Base-by-base conservation (phyloP, 306 rosid species). In the Vicia sativa region DNA sequence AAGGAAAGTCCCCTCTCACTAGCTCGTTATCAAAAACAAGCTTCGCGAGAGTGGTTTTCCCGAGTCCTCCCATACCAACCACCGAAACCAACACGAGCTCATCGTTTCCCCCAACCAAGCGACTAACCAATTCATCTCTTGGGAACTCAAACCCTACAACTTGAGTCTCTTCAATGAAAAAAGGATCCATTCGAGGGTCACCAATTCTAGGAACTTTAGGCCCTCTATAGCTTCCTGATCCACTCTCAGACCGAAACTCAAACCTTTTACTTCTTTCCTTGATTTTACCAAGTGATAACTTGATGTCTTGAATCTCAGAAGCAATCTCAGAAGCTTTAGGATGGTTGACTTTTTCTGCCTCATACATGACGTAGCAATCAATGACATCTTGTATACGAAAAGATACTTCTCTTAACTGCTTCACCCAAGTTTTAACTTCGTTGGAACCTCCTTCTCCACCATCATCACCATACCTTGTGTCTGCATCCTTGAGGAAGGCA, bases 241-340 rank as follows among this genome's bases (percentile, higher is more conserved):
- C 29, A 26, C 29, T 15, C 15, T 58, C 64, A 5, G 64, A 9
- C 9, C 12, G 23, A 21, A 21, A 21, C 23, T 21, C 23, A 52
- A 45, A 79, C 35, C 64, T 19, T 28, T 9, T 13, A 39, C 23
- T 21, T 21, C 83, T 74, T 55, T 74, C 69, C 10, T 69, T 79
- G 70, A 79, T 74, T 38, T 1, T 15, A 0, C 0, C 39, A 23
- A 74, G 6, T 15, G 70, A 28, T 4, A 7, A 62, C 31, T 74
- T 70, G 13, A 79, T 63, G 4, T 48, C 58, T 38, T 41, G 58
- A 38, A 21, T 21, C 23, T 21, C 23, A 21, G 23, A 21, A 21
- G 23, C 23, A 21, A 21, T 21, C 23, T 21, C 23, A 21, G 23
- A 21, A 21, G 23, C 23, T 21, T 21, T 21, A 21, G 23, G 23